Percentiles rank a stretch among this genome's conserved stretches.
Conservation (phyloP, 2,329 filamentous ascomycete genomes). For the Colletotrichum liriopes region DNA sequence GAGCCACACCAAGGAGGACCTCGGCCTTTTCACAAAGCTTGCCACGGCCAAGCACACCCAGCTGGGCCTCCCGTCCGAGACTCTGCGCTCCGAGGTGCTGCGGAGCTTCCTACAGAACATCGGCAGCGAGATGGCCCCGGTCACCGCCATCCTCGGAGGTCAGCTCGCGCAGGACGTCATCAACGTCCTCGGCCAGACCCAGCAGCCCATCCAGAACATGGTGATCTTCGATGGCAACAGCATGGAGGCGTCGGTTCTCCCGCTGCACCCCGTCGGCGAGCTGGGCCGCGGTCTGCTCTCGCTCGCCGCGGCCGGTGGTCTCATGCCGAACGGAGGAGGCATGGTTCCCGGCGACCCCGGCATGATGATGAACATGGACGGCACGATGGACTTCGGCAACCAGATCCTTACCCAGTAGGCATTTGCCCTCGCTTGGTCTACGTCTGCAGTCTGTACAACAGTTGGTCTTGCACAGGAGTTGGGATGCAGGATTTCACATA, state of each 20-base stretch:
- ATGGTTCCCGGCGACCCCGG: constrained; percentile 33
- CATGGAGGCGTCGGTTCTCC: constrained; percentile 84
- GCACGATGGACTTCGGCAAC: constrained; percentile 38
- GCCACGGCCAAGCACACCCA: constrained; percentile 85
- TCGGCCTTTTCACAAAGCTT: constrained; percentile 82
- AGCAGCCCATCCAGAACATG: constrained; percentile 97
- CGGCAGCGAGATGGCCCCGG: constrained; percentile 86
- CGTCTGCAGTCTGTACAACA: constrained; percentile 15
- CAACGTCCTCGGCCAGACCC: constrained; percentile 90
- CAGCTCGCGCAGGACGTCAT: constrained; percentile 96
- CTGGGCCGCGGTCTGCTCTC: constrained; percentile 67
- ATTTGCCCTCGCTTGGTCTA: neutral
- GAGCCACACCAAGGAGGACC: constrained; percentile 72
- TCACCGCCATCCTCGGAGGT: constrained; percentile 90
- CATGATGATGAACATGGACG: constrained; percentile 44
- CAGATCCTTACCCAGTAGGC: constrained; percentile 41
- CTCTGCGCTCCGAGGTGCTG: constrained; percentile 79
- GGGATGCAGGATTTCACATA: constrained; percentile 5
- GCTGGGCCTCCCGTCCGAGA: constrained; percentile 78
- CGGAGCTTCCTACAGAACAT: constrained; percentile 90
- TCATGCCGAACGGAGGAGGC: constrained; percentile 40
- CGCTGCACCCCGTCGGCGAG: constrained; percentile 79
- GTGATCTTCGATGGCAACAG: constrained; percentile 90
- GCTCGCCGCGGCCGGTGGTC: constrained; percentile 39
- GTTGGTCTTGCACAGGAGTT: constrained; percentile 19